phyloP scores from a whole-genome alignment of 805 yeast genomes.

The Candida cerambycidarum region DNA sequence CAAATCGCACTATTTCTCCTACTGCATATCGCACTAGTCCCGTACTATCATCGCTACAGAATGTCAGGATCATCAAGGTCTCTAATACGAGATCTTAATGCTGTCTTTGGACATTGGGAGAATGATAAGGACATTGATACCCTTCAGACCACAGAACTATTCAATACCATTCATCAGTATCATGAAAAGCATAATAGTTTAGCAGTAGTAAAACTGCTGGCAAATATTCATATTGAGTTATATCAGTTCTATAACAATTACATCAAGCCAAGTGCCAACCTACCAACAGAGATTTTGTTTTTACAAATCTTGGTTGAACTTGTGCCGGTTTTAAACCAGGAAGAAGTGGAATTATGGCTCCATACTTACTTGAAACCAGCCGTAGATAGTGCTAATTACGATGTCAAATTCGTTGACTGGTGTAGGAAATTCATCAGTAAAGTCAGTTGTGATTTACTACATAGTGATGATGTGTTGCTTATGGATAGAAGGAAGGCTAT shows the following conservation, averaged over 20 bases:
- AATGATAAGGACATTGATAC: conserved; percentile 5
- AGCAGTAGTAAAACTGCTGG: conserved; percentile 25
- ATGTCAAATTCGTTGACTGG: conserved; percentile 34
- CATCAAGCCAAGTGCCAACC: conserved; percentile 27
- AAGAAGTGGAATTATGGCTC: conserved; percentile 49
- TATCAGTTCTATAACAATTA: conserved; percentile 31
- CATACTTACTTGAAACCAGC: conserved; percentile 49
- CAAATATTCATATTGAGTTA: conserved; percentile 36
- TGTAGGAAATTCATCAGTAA: conserved; percentile 27
- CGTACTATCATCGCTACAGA: neutral
- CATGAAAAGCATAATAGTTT: conserved; percentile 35
- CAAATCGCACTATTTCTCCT: neutral
- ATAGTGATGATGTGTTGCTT: conserved; percentile 24
- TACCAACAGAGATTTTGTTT: conserved; percentile 37
- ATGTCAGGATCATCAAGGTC: conserved; percentile 26
- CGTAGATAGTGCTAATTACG: conserved; percentile 58
- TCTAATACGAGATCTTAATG: conserved; percentile 25
- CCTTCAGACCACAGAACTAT: conserved; percentile 15
- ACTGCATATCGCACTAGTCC: neutral
- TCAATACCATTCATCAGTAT: conserved; percentile 17
- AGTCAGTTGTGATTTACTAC: conserved; percentile 16
- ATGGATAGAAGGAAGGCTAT: conserved; percentile 20
- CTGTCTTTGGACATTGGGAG: conserved; percentile 25
- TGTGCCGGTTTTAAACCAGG: conserved; percentile 28
- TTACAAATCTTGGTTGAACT: conserved; percentile 36